Evolutionary conservation across 2,329 filamentous ascomycete genomes (phyloP).

Genomic region (Fusarium gaditjirri): DNA sequence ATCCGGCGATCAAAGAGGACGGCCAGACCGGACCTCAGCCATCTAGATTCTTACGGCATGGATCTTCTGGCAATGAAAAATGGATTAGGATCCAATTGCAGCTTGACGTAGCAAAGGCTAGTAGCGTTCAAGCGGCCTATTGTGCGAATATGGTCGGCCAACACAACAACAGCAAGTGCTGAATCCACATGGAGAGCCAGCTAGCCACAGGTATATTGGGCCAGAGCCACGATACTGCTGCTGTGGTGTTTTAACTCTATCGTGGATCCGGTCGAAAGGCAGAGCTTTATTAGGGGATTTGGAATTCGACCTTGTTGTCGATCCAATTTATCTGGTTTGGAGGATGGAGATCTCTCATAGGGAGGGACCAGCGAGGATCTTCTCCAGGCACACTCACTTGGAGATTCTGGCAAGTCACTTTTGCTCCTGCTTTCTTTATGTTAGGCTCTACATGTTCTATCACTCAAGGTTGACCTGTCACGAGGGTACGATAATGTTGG

Average conservation of each 20-base stretch:
- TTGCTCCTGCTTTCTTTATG: background rate
- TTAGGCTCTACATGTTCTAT: background rate
- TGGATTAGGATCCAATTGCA: background rate
- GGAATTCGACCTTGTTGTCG: conserved; percentile 14
- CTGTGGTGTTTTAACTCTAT: background rate
- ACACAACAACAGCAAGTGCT: conserved; percentile 23
- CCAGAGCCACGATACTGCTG: conserved; percentile 3
- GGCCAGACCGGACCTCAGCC: conserved; percentile 23
- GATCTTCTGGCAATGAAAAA: background rate
- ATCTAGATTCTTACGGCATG: conserved; percentile 13
- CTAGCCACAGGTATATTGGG: background rate
- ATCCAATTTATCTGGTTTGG: conserved; percentile 19
- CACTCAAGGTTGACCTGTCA: background rate
- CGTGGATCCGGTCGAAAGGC: conserved; percentile 1
- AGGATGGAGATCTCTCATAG: conserved; percentile 4
- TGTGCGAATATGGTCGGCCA: background rate
- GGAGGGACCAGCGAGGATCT: conserved; percentile 1
- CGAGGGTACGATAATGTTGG: background rate
- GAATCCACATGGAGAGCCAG: background rate
- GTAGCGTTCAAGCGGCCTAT: background rate
- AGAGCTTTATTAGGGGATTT: conserved; percentile 14
- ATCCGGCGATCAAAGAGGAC: conserved; percentile 27
- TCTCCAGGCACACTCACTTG: background rate
- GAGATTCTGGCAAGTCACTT: background rate
- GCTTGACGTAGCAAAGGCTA: background rate